Evolutionary conservation across 768 basidiomycete genomes (phyloP).

Genomic region (Trametes punicea): DNA sequence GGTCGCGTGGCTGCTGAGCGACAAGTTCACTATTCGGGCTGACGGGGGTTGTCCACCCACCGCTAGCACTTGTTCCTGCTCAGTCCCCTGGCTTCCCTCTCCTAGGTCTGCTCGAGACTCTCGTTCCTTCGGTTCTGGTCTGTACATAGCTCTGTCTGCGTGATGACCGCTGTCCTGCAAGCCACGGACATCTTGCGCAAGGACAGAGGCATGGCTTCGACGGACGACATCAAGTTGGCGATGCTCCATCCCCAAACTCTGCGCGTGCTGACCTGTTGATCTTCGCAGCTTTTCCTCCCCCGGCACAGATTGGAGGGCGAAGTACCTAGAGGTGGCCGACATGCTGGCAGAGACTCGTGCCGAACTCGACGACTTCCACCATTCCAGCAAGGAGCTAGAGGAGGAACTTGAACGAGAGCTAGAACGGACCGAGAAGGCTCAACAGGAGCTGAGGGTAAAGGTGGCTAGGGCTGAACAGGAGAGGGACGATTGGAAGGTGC

Average conservation of each 20-base stretch:
- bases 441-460: constrained; percentile 75
- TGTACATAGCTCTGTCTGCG: constrained; percentile 19
- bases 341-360: constrained; percentile 81
- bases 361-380: constrained; percentile 85
- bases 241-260: constrained; percentile 12
- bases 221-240: constrained; percentile 64
- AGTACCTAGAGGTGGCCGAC: constrained; percentile 79
- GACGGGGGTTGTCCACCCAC: constrained; percentile 21
- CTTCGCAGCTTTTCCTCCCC: constrained; percentile 52
- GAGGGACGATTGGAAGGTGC: constrained; percentile 91
- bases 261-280: constrained; percentile 13
- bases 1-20: constrained; percentile 25
- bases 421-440: constrained; percentile 80
- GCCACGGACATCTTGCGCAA: constrained; percentile 55
- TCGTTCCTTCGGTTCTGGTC: constrained; percentile 12
- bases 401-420: constrained; percentile 91
- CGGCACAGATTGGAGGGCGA: constrained; percentile 68
- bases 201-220: constrained; percentile 53
- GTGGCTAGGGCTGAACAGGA: constrained; percentile 68
- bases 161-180: constrained; percentile 54
- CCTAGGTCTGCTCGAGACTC: constrained; percentile 13
- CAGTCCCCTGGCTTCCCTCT: constrained; percentile 5
- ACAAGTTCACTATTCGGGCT: constrained; percentile 23
- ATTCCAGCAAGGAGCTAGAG: constrained; percentile 87
- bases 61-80: constrained; percentile 11